Base-by-base conservation (phyloP, 495 filamentous ascomycete species). In the Rusavskia elegans region DNA sequence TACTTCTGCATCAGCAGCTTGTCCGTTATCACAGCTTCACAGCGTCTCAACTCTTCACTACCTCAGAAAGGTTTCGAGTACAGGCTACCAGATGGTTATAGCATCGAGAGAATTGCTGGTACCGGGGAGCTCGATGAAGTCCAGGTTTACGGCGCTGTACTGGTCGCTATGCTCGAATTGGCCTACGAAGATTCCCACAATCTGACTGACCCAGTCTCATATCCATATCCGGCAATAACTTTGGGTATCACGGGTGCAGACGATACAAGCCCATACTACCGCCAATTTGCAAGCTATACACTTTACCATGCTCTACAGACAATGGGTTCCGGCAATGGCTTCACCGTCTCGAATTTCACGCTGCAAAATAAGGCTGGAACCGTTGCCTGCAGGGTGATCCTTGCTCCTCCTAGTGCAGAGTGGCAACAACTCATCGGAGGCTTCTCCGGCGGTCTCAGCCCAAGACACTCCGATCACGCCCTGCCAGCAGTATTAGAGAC, bases 211-310 rank as follows among this genome's bases (percentile, higher is more conserved):
- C 50, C 50, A 17, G 23, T 44, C 20, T 44, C 37, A 13, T 25
- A 40, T 5, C 2, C 42, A 7, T 48, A 21, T 30, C 16, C 14
- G 16, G 38, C 30, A 21, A 36, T 23, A 4, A 53, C 44, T 2
- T 1, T 48, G 0, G 20, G 36, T 5, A 46, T 53, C 41, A 53
- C 41, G 6, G 40, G 41, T 13, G 41, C 19, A 23, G 29, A 48
- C 19, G 6, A 23, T 1, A 49, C 27, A 10, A 11, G 2, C 5
- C 50, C 5, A 30, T 41, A 25, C 13, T 32, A 52, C 36, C 50
- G 50, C 37, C 50, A 52, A 52, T 52, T 21, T 36, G 50, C 50
- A 29, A 39, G 13, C 35, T 52, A 52, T n/a, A 21, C 39, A 1
- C 50, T 52, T 10, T 52, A 52, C 38, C n/a, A 40, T 13, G 50